These are phyloP conservation scores for Suillus plorans DNA, from an alignment of 768 basidiomycete genomes.

Conservation along the genomic window DNA sequence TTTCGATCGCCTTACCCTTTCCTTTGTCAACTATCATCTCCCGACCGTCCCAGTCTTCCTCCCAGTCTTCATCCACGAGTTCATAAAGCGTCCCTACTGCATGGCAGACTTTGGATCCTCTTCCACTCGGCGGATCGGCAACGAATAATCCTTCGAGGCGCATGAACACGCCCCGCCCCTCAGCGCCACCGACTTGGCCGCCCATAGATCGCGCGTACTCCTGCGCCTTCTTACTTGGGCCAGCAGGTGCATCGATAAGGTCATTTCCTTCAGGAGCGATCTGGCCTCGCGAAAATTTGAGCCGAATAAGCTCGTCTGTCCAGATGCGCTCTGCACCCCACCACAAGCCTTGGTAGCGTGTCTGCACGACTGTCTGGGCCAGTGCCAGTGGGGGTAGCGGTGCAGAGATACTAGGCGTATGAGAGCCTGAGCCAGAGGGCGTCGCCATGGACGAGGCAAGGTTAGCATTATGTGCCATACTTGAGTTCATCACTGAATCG, in stretches of 20 bases:
- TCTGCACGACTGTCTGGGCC: conserved; percentile 43
- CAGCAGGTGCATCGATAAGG: conserved; percentile 60
- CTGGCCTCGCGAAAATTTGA: conserved; percentile 66
- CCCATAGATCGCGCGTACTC: conserved; percentile 23
- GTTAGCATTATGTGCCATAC: conserved; percentile 42
- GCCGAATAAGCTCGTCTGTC: conserved; percentile 79
- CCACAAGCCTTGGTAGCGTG: conserved; percentile 79
- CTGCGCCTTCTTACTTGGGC: conserved; percentile 39
- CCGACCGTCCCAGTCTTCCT: conserved; percentile 29
- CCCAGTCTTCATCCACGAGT: conserved; percentile 75
- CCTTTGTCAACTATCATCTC: conserved; percentile 17
- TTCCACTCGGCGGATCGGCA: conserved; percentile 47
- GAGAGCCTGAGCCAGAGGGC: conserved; percentile 9
- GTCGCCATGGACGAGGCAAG: conserved; percentile 14
- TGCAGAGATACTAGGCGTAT: conserved; percentile 11
- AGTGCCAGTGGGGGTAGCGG: conserved; percentile 19
- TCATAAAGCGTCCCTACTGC: conserved; percentile 78
- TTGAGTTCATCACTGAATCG: conserved; percentile 46
- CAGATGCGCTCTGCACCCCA: conserved; percentile 90
- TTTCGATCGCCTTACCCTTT: conserved; percentile 33
- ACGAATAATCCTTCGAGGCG: conserved; percentile 63
- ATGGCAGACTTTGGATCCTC: conserved; percentile 57
- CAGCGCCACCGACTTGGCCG: conserved; percentile 46
- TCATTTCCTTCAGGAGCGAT: conserved; percentile 66
- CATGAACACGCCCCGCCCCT: conserved; percentile 70